Evolutionary conservation across 2,329 filamentous ascomycete genomes (phyloP), one percentile per base, ranked within the genome.

Genomic region (Hyphodiscus sp.): DNA sequence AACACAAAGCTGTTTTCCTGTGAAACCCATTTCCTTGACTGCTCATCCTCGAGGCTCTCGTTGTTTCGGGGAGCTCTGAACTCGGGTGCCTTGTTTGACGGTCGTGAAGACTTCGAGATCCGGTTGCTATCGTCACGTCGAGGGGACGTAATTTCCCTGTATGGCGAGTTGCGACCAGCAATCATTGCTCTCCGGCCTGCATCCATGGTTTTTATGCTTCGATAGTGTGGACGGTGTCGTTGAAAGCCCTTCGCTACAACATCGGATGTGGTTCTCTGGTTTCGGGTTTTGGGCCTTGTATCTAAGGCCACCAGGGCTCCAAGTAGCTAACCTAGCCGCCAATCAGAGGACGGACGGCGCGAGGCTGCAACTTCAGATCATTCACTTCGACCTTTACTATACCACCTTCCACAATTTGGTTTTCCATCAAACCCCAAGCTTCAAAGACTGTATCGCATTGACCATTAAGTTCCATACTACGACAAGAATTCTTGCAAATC

Each of bases 1-100:
- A 99, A 76, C 53, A 97, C 94, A 67, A 99, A 99, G 60, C 87
- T 85, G 74, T 99, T 94, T 70, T 99, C 94, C 64, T 95, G 89
- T 50, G 92, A 89, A 19, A 97, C 89, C 78, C 94, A 99, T 66
- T 86, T 80, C 23, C 84, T 78, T 60, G 85, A 87, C 67, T 90
- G 86, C 66, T 91, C 85, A 64, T 91, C 87, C 67, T 90, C 64
- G 45, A 61, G 52, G 33, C 60, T 62, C 43, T 62, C 52, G 18
- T 56, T 65, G 49, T 59, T 65, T 47, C 51, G 63, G 58, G 57
- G 53, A 60, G 62, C 59, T 65, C 63, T 54, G 45, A 58, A 54
- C 43, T 66, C 60, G 18, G 59, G 50, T 44, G 56, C 54, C 47
- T 58, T 65, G 53, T 65, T 63, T 47, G 64, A 60, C 55, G 57